These are phyloP conservation scores for Pythium oligandrum DNA, from an alignment of 352 stramenopile genomes.

Conservation along the genomic window DNA sequence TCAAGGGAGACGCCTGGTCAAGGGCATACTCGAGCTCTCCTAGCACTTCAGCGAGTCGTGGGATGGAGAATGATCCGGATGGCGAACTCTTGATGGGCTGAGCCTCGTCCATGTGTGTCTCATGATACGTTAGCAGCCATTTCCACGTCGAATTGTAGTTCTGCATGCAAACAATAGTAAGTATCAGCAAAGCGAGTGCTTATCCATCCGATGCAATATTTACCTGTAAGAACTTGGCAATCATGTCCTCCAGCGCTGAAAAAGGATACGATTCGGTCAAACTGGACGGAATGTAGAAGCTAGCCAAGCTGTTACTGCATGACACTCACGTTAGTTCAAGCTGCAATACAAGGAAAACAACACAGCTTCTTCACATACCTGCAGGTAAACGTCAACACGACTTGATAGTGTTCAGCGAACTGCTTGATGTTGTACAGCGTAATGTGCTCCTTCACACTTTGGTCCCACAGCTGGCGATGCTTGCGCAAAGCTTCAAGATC, in stretches of 20 bases:
- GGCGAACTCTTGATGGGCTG: slow-evolving; percentile 15
- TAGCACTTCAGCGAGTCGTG: slow-evolving; percentile 48
- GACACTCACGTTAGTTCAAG: slow-evolving; percentile 1
- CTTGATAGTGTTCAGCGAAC: slow-evolving; percentile 86
- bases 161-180: slow-evolving; percentile 15
- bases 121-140: slow-evolving; percentile 60
- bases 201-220: neutral
- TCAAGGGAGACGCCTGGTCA: slow-evolving; percentile 65
- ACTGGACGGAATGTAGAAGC: slow-evolving; percentile 81
- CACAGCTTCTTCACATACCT: slow-evolving; percentile 31
- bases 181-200: too few relatives aligned
- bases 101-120: slow-evolving; percentile 19
- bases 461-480: slow-evolving; percentile 80
- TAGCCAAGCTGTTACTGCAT: slow-evolving; percentile 57
- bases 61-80: slow-evolving; percentile 12
- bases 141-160: slow-evolving; percentile 81
- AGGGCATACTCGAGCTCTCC: slow-evolving; percentile 55
- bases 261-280: slow-evolving; percentile 82
- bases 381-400: slow-evolving; percentile 83
- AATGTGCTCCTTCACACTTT: slow-evolving; percentile 85
- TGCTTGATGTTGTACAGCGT: slow-evolving; percentile 89
- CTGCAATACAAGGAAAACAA: too few relatives aligned
- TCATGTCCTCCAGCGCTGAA: slow-evolving; percentile 81
- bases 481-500: slow-evolving; percentile 68
- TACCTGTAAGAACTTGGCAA: slow-evolving; percentile 86